phyloP scores from a whole-genome alignment of 1,139 yeast genomes.

The Suhomyces taliae region DNA sequence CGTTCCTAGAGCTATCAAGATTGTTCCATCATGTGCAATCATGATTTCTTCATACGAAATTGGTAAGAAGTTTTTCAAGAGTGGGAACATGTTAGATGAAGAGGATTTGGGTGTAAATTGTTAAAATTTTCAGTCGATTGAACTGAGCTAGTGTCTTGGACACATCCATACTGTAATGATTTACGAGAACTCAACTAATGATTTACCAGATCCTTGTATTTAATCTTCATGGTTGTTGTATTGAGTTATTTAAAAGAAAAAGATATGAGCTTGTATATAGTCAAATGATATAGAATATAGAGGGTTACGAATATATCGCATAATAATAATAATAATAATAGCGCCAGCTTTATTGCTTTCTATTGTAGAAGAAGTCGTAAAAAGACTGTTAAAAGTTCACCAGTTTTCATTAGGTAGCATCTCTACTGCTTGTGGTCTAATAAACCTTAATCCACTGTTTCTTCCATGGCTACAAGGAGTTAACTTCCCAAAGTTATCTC shows the following conservation, averaged over 20 bases:
- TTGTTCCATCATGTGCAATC: conserved; percentile 97
- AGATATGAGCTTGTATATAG: neutral
- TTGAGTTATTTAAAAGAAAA: neutral
- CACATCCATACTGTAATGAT: too few species aligned
- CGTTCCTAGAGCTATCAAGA: conserved; percentile 80
- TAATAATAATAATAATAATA: too few species aligned
- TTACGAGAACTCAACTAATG: too few species aligned
- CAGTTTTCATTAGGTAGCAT: neutral
- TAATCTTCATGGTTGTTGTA: too few species aligned
- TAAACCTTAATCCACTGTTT: neutral
- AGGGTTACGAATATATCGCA: neutral
- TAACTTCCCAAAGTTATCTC: neutral
- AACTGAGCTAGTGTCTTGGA: too few species aligned
- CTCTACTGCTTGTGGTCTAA: neutral
- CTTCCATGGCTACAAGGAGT: neutral
- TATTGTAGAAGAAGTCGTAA: neutral
- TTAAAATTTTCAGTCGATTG: too few species aligned
- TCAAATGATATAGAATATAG: neutral
- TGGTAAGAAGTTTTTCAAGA: conserved; percentile 65
- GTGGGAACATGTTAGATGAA: conserved; percentile 15
- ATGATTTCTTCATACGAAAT: conserved; percentile 96
- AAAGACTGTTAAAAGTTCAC: neutral
- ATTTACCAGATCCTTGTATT: too few species aligned
- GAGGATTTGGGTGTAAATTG: neutral
- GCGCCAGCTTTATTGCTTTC: too few species aligned